Base-by-base conservation (phyloP, 2,329 filamentous ascomycete genomes). In the Neofusicoccum kwambonambiense region DNA sequence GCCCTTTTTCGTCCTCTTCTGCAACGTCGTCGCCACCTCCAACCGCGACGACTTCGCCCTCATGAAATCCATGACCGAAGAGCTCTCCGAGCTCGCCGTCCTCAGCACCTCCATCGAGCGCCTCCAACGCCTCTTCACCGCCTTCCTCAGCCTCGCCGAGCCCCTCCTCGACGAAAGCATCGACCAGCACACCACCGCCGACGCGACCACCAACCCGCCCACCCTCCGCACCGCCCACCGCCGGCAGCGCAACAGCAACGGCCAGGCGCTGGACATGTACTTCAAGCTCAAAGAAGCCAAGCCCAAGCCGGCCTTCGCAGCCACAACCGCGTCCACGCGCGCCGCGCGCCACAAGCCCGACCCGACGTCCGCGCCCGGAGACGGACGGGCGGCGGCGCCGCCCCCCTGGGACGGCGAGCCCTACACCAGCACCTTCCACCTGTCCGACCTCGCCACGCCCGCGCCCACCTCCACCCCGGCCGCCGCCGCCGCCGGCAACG, bases 1-100 rank as follows among this genome's bases (percentile, higher is more conserved):
- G 27, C 73, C 74, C 1, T 76, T 76, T 67, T 76, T 74, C 60
- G 72, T 75, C 19, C 69, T 76, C 44, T 76, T 76, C 64, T 76
- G 74, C 67, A 75, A 76, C 44, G 73, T 76, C 2, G 73, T 75
- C 27, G 73, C 72, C 9, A 75, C 74, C 2, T 75, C 72, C 13
- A 70, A 75, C 52, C 67, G 64, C 7, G 58, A 50, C 35, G 73
- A 76, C 50, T 76, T 73, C 27, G 69, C 72, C 41, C 70, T 75
- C 8, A 69, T 76, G 2, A 67, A 74, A 31, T 68, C 70, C n/a
- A 72, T 75, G 17, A 71, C 71, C 15, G 70, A 73, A 17, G 67
- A 69, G 17, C 69, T 75, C 4, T 71, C 72, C 3, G 67, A 70
- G 3, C 68, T 74, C 7, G 68, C 74, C 41, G 68, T 67, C 2